Evolutionary conservation across 148 eudicot species (phyloP), one percentile per base, ranked within the genome.

Genomic region (Dysphania ambrosioides): DNA sequence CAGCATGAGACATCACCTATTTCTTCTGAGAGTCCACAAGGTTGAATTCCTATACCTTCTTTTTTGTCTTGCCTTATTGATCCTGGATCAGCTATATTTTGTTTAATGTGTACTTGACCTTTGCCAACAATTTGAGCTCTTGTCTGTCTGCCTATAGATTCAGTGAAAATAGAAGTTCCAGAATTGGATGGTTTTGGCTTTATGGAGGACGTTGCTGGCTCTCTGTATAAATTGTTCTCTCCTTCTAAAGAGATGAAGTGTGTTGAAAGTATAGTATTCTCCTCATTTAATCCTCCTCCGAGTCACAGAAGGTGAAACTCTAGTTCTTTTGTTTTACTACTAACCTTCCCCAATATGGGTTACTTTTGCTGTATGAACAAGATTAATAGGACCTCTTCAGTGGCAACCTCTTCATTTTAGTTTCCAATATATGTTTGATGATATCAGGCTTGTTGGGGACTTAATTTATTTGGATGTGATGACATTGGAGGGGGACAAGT

Each of bases 221-320:
- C 90, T 70, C 86, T 96, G 55, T 57, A 80, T 79, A 88, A 88
- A 78, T 83, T 96, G 74, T 78, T 89, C 63, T 77, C 86, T 40
- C 71, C 93, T 55, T 83, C 93, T 72, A 87, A 89, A 82, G 99
- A 89, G 80, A 88, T 87, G 40, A 89, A 86, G 66, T 92, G 97
- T 41, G 86, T 96, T 72, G 97, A 88, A 68, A 90, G 85, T 77
- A 85, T 96, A 75, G 89, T 93, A 53, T 92, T 92, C 81, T 96
- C 99, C 44, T 92, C 99, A 61, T 88, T 96, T 27, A 92, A 96
- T 78, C 99, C 97, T 77, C 97, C 97, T 82, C 99, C 99, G 51
- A 88, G 95, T 87, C 83, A 96, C 74, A 85, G 97, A 85, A 90
- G 99, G 98, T 95, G 74, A 66, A 77, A 44, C 61, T n/a, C 31